Base-by-base conservation (phyloP, 106 monocot genomes). In the Dioscorea zingiberensis region DNA sequence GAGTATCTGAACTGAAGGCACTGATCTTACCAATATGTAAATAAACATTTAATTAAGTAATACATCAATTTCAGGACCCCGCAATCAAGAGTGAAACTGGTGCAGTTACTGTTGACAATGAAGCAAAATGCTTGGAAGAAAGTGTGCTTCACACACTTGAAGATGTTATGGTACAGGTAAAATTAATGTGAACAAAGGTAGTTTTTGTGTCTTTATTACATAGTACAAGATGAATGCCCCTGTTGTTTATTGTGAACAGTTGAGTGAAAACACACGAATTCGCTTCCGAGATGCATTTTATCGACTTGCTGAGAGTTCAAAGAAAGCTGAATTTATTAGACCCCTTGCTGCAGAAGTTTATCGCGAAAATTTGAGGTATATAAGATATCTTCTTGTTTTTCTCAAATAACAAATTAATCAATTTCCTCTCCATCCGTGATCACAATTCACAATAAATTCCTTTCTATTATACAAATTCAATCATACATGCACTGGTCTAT, bases 161-260 rank as follows among this genome's bases (percentile, higher is more conserved):
- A 72, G 47, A 53, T 62, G 65, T 77, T 23, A 62, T 80, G 69
- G 15, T 59, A 13, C 76, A 77, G 77, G 85, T 85, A 77, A 73
- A 19, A 8, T 21, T 24, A 21, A 25, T 7, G 29, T 24, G 17
- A 62, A 67, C 0, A 30, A 29, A 17, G 12, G n/a, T 24, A 24
- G 9, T 10, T 21, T 32, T 51, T 15, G 5, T 13, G 6, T 54
- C 59, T 45, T 28, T 69, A 4, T 49, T 27, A 7, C 22, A 14
- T 17, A 14, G 19, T 69, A 19, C 13, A 7, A 23, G 11, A 32
- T 38, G 38, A 38, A 47, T 60, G n/a, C 13, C 15, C 47, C 9
- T 58, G 25, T 15, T 19, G 6, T 25, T 55, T 32, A 21, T 27
- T 69, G 11, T 38, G 11, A 47, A 63, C 70, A 77, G 76, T 57